Evolutionary conservation across 2,329 filamentous ascomycete species (phyloP).

Genomic region (Fusarium sp.): DNA sequence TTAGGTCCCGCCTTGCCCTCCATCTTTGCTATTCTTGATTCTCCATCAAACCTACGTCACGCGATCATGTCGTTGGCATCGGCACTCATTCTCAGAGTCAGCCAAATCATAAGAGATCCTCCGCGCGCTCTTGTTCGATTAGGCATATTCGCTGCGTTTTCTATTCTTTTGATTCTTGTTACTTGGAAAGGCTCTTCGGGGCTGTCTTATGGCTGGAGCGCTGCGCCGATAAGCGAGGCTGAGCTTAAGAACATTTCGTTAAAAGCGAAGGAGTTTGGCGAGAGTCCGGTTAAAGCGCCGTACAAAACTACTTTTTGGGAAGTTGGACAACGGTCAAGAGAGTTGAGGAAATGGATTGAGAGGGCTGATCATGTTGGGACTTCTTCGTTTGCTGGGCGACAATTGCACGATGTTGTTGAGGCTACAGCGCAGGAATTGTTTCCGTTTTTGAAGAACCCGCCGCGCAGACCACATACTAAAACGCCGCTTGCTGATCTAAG

Average conservation of each 20-base stretch:
- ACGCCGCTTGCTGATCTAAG: conserved; percentile 44
- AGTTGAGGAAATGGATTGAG: conserved; percentile 26
- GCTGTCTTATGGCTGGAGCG: not conserved
- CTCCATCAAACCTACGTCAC: conserved; percentile 5
- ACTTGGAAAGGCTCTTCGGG: not conserved
- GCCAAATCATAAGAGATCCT: not conserved
- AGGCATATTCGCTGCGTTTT: not conserved
- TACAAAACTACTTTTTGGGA: conserved; percentile 48
- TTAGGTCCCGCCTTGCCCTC: not conserved
- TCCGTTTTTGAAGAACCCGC: conserved; percentile 36
- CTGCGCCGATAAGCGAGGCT: not conserved
- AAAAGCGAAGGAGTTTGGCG: conserved; percentile 27
- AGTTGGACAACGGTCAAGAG: conserved; percentile 42
- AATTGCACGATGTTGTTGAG: conserved; percentile 11
- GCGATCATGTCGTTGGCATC: conserved; percentile 4
- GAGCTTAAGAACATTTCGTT: conserved; percentile 4
- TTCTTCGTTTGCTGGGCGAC: not conserved
- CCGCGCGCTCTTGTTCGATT: not conserved
- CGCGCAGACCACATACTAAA: not conserved
- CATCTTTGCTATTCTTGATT: not conserved
- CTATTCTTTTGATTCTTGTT: not conserved
- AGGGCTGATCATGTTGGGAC: conserved; percentile 19
- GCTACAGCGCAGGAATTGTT: conserved; percentile 29
- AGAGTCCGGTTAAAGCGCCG: conserved; percentile 40
- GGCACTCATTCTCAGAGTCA: not conserved